Base-by-base conservation (phyloP, 148 eudicot species). In the Camellia japonica region DNA sequence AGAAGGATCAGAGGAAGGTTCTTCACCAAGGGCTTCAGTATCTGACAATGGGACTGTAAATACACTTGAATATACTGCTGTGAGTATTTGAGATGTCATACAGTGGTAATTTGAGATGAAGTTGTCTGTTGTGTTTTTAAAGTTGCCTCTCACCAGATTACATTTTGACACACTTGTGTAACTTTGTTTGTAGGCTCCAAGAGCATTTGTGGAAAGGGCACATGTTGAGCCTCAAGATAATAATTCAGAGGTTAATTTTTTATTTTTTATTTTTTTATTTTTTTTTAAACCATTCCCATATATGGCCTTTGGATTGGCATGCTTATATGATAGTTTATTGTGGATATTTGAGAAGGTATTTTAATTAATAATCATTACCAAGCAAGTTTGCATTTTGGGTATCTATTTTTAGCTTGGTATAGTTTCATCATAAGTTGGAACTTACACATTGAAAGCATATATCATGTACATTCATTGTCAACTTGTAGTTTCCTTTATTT, bases 1-100 rank as follows among this genome's bases (percentile, higher is more conserved):
- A 38, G 97, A 94, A 84, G 93, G 89, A 62, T 90, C 97, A 19
- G 95, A 93, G 79, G 98, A 89, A 88, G 97, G 95, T 67, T 86
- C 92, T 62, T 88, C 93, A 7, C 93, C 92, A 9, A 85, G 90
- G 87, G 92, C 85, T 85, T 94, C 98, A 42, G 79, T 92, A 56
- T 94, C 95, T 0, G 93, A 94, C 47, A 87, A 91, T 82, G 97
- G 93, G 74, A 84, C 82, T 46, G 65, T 83, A 58, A 84, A 78
- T 84, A 70, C 81, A 7, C 69, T 85, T 75, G 90, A 91, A 4
- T 80, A 75, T 69, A 71, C 79, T 30, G 41, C 69, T 85, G 98
- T 94, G 80, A 91, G 97, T 93, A 64, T 55, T 44, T 76, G 44
- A 72, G 66, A 65, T 41, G 69, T 75, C n/a, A 64, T 55, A 18